Evolutionary conservation across 179 eudicot species (phyloP).

Genomic region (Actinidia chinensis): DNA sequence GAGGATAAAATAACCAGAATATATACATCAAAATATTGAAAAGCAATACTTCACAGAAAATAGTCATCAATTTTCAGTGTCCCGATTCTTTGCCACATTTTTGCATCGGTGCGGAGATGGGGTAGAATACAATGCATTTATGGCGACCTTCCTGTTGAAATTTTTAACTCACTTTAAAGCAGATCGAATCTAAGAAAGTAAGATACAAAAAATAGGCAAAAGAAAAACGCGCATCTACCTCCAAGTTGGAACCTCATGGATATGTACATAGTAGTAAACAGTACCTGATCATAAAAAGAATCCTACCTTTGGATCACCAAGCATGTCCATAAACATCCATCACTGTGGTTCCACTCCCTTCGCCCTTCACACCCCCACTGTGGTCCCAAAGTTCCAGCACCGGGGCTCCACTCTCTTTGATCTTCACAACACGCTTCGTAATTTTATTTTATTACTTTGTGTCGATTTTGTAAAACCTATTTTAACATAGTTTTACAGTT

Average conservation of each 20-base stretch:
- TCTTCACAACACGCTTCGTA: no score
- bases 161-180: neutral
- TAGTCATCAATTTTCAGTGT: constrained; percentile 76
- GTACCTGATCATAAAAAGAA: no score
- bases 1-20: neutral
- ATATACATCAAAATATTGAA: neutral
- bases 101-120: constrained; percentile 92
- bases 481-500: no score
- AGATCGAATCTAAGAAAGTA: neutral
- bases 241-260: neutral
- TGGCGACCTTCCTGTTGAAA: constrained; percentile 78
- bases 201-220: neutral
- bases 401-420: no score
- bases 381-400: no score
- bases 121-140: constrained; percentile 87
- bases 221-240: neutral
- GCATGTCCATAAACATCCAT: no score
- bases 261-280: no score
- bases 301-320: no score
- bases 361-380: no score
- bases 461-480: no score
- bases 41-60: constrained; percentile 69
- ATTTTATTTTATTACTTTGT: no score
- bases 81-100: constrained; percentile 62
- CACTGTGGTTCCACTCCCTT: no score